phyloP scores from a whole-genome alignment of 148 eudicot species.

The Euryodendron excelsum region DNA sequence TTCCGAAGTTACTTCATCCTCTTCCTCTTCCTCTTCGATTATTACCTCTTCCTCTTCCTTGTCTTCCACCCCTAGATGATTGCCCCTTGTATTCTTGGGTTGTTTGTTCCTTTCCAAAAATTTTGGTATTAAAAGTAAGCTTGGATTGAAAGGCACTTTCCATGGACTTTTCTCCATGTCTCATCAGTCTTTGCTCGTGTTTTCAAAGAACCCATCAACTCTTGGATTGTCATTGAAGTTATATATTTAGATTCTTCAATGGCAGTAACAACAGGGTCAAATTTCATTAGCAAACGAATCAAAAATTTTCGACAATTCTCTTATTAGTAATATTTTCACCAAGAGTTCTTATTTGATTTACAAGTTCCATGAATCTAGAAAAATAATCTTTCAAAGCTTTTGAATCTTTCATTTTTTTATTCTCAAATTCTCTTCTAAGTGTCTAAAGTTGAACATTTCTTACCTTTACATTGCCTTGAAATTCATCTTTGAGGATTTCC shows the following conservation, averaged over 20 bases:
- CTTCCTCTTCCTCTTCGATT: neutral
- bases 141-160: conserved; percentile 17
- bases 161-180: neutral
- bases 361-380: neutral
- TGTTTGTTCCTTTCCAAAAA: neutral
- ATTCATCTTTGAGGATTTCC: neutral
- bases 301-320: conserved; percentile 9
- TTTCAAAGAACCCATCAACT: neutral
- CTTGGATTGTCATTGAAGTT: neutral
- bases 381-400: neutral
- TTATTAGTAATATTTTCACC: neutral
- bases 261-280: neutral
- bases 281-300: conserved; percentile 9
- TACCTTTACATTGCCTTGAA: conserved; percentile 2
- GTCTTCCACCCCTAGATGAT: neutral
- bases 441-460: neutral
- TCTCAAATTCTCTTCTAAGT: conserved; percentile 11
- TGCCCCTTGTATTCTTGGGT: neutral
- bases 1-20: neutral
- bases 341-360: neutral
- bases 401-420: neutral
- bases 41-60: neutral
- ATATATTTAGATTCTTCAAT: conserved; percentile 9
- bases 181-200: neutral
- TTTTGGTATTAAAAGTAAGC: neutral